Evolutionary conservation across 306 rosid genomes (phyloP), one percentile per base, ranked within the genome.

Genomic region (Astragalus membranaceus): DNA sequence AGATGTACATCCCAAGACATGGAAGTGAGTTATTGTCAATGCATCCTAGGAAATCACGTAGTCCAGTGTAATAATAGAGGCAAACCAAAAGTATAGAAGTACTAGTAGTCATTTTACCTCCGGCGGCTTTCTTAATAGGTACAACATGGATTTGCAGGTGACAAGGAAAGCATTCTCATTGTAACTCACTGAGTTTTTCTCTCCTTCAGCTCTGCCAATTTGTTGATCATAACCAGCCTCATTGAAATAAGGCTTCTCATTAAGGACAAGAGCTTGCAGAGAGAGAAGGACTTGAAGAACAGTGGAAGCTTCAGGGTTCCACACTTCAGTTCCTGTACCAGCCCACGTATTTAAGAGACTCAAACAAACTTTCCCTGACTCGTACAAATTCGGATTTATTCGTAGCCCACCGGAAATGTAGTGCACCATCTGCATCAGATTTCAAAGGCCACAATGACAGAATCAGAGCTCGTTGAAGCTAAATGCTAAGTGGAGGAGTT

Each of bases 141-240:
- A 87, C 48, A 91, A 20, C 89, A 95, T 95, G 69, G 97, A 85
- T 81, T 86, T 89, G 88, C 88, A 87, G 70, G 91, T 89, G 83
- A 83, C 83, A 10, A 95, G 99, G 80, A 81, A 91, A 43, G 97
- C 95, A 55, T 91, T 95, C 77, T 95, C 99, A 12, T 95, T 95
- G 80, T 91, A 95, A 87, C 97, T 82, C 13, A 83, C 85, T 0
- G 99, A 95, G 85, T 91, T 91, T 65, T 77, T 95, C 92, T 95
- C 97, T 79, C 96, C 99, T 77, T 95, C 96, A 11, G 91, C 89
- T 87, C 85, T 73, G 61, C 99, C 99, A 4, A 87, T 67, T 84
- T 88, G 99, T 61, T 80, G 88, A 81, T 91, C 95, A 79, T 91
- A 91, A 41, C 99, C 99, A 50, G 99, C 99, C 82, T 95, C 99